phyloP scores from a whole-genome alignment of 2,329 filamentous ascomycete genomes.

The Paecilomyces niveus region DNA sequence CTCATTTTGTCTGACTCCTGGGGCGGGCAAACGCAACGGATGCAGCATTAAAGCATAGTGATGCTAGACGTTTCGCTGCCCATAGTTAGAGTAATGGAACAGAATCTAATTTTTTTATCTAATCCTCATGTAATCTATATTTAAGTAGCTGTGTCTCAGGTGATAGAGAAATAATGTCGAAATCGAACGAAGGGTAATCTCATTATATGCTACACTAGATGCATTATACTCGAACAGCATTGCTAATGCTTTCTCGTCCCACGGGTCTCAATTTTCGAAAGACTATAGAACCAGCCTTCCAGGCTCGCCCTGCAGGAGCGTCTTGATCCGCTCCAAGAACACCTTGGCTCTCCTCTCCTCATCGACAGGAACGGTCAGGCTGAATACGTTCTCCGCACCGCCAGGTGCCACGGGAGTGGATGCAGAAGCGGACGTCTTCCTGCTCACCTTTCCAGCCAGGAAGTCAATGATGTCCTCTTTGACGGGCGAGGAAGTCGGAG shows the following conservation, averaged over 20 bases:
- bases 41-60: neutral
- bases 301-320: slow-evolving; percentile 72
- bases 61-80: neutral
- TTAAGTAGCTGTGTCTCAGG: neutral
- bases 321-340: slow-evolving; percentile 83
- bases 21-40: neutral
- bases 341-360: slow-evolving; percentile 75
- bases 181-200: neutral
- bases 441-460: slow-evolving; percentile 47
- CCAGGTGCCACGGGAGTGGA: slow-evolving; percentile 32
- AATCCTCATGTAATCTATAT: neutral
- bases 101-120: neutral
- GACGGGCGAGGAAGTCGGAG: slow-evolving; percentile 31
- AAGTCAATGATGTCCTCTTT: slow-evolving; percentile 79
- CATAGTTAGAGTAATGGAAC: neutral
- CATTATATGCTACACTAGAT: neutral
- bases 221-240: neutral
- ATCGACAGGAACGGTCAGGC: slow-evolving; percentile 65
- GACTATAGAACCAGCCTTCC: slow-evolving; percentile 58
- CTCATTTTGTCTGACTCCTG: neutral
- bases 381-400: slow-evolving; percentile 67
- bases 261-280: neutral
- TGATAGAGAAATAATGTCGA: neutral
- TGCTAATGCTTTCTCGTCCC: neutral
- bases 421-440: slow-evolving; percentile 21